These are phyloP conservation scores for Incumbomyces lentus DNA, from an alignment of 2,329 filamentous ascomycete genomes.

Conservation along the genomic window DNA sequence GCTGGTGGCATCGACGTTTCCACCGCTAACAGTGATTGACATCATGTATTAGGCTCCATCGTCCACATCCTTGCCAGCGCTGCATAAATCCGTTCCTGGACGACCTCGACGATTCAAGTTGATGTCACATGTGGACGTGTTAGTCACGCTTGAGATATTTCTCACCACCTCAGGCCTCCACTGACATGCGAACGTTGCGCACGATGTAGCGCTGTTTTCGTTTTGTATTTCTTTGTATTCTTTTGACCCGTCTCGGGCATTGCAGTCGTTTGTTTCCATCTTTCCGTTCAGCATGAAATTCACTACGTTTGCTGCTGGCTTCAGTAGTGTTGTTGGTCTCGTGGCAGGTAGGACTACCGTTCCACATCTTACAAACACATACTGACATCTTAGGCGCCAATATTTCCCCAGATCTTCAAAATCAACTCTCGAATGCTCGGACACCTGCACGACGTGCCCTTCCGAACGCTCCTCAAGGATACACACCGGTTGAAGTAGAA, in stretches of 20 bases:
- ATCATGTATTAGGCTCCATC: too few relatives aligned
- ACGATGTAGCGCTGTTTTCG: not conserved
- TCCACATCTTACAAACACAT: not conserved
- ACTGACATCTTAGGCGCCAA: not conserved
- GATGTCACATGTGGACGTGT: too few relatives aligned
- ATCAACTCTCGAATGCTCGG: slow-evolving; percentile 1
- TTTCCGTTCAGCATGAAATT: slow-evolving; percentile 2
- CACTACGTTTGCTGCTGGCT: not conserved
- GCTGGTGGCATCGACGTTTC: too few relatives aligned
- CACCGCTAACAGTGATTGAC: not conserved
- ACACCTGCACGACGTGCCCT: slow-evolving; percentile 30
- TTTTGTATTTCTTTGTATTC: not conserved
- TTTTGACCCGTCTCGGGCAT: not conserved
- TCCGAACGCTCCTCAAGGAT: slow-evolving; percentile 54
- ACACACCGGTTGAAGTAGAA: slow-evolving; percentile 56
- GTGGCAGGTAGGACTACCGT: not conserved
- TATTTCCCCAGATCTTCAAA: not conserved
- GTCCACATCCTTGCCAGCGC: too few relatives aligned
- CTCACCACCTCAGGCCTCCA: too few relatives aligned
- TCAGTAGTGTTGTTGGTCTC: not conserved
- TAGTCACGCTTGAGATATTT: too few relatives aligned
- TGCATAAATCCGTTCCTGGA: too few relatives aligned
- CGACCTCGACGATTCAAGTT: too few relatives aligned
- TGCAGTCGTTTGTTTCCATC: not conserved
- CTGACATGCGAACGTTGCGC: too few relatives aligned